Evolutionary conservation across 202 grass and related monocot species (phyloP).

Genomic region (Elaeis oleifera): DNA sequence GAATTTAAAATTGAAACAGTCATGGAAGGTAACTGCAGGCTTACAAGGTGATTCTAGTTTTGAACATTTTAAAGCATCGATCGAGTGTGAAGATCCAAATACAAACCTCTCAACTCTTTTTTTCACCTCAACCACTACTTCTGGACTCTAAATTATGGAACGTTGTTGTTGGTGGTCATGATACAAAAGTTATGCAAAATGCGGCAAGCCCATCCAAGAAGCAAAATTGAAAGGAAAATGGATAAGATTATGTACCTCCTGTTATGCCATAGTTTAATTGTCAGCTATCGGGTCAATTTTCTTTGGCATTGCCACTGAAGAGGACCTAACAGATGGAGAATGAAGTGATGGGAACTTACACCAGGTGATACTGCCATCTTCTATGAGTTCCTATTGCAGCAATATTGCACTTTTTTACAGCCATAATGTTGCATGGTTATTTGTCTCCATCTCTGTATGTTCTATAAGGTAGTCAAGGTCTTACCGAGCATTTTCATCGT

Average conservation of each 20-base stretch:
- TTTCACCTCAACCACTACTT: slow-evolving; percentile 59
- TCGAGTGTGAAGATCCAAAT: slow-evolving; percentile 96
- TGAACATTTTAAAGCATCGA: slow-evolving; percentile 39
- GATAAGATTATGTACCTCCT: slow-evolving; percentile 82
- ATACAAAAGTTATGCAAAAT: slow-evolving; percentile 99
- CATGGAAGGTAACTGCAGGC: slow-evolving; percentile 57
- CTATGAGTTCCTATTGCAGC: slow-evolving; percentile 55
- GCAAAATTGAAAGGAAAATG: slow-evolving; percentile 91
- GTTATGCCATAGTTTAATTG: slow-evolving; percentile 51
- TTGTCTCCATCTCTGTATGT: slow-evolving; percentile 97
- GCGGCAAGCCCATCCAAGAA: slow-evolving; percentile 84
- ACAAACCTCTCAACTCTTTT: slow-evolving; percentile 88
- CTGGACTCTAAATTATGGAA: slow-evolving; percentile 23
- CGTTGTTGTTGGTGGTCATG: slow-evolving; percentile 61
- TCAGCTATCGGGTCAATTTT: slow-evolving; percentile 75
- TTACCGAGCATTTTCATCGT: slow-evolving; percentile 94
- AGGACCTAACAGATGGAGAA: slow-evolving; percentile 55
- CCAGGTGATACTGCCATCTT: slow-evolving; percentile 56
- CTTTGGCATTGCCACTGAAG: slow-evolving; percentile 74
- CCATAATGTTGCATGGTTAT: slow-evolving; percentile 88
- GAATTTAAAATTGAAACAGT: slow-evolving; percentile 94
- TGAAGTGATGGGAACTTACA: slow-evolving; percentile 78
- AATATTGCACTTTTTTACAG: slow-evolving; percentile 83
- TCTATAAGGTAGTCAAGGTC: slow-evolving; percentile 93
- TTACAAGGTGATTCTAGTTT: slow-evolving; percentile 57